These are phyloP conservation scores for Diaporthe vexans DNA, from an alignment of 2,329 filamentous ascomycete species.

Conservation along the genomic window DNA sequence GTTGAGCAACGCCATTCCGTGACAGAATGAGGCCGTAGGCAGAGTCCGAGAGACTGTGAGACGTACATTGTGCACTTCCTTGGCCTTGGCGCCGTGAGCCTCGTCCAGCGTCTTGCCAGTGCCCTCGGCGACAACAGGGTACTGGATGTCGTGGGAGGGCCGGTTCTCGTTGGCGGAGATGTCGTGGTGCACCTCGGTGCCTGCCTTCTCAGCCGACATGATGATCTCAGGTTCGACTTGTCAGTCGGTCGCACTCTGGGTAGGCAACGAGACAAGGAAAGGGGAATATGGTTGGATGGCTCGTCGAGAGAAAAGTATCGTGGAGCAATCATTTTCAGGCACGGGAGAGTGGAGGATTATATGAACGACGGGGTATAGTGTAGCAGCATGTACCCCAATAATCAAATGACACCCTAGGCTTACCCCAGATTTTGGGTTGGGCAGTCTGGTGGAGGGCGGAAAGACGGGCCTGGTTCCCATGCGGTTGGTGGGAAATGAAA, in stretches of 20 bases:
- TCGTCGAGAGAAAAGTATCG: constrained; percentile 14
- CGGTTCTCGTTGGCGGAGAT: constrained; percentile 27
- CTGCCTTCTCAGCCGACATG: constrained; percentile 40
- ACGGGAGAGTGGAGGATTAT: constrained; percentile 34
- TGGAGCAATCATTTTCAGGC: not conserved
- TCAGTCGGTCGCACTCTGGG: constrained; percentile 12
- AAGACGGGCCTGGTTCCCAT: constrained; percentile 40
- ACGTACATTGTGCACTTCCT: constrained; percentile 58
- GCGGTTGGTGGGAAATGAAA: constrained; percentile 37
- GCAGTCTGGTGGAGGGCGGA: constrained; percentile 21
- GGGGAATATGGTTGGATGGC: constrained; percentile 2
- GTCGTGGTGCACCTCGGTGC: constrained; percentile 38
- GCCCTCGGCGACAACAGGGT: constrained; percentile 47
- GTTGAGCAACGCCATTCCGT: not conserved
- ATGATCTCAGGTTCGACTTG: constrained; percentile 19
- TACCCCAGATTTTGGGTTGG: constrained; percentile 39
- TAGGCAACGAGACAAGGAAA: not conserved
- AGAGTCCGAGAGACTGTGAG: not conserved
- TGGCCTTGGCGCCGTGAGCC: constrained; percentile 54
- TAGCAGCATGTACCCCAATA: constrained; percentile 6
- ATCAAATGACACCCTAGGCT: constrained; percentile 31
- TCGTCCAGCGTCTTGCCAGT: constrained; percentile 47
- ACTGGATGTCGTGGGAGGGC: constrained; percentile 36
- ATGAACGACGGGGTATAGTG: constrained; percentile 12
- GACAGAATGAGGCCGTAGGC: not conserved